Evolutionary conservation across 371 early-diverging fungal species (phyloP).

Genomic region (Rhizopus stolonifer): DNA sequence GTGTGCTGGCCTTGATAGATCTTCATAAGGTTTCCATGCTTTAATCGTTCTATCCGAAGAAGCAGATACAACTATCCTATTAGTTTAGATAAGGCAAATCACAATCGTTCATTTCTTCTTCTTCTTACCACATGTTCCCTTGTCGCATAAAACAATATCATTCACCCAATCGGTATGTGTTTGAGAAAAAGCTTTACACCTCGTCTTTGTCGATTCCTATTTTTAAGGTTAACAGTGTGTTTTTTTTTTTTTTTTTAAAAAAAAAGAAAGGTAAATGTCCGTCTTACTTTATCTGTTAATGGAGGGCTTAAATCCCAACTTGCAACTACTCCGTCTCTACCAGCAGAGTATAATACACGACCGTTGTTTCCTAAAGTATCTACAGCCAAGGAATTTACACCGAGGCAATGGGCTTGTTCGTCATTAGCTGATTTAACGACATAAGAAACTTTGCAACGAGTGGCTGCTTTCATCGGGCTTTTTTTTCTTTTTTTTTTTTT

Average conservation of each 20-base stretch:
- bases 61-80: constrained; percentile 74
- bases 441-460: constrained; percentile 58
- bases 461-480: constrained; percentile 35
- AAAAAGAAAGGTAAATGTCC: background rate
- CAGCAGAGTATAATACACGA: constrained; percentile 86
- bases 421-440: constrained; percentile 55
- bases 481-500: no score
- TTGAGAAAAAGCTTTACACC: constrained; percentile 68
- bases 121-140: constrained; percentile 33
- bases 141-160: constrained; percentile 74
- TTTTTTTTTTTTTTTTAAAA: no score
- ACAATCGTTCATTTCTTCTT: no score
- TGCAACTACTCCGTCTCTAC: constrained; percentile 86
- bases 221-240: no score
- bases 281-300: constrained; percentile 12
- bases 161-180: constrained; percentile 97
- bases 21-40: constrained; percentile 68
- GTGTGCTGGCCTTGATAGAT: constrained; percentile 39
- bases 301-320: constrained; percentile 78
- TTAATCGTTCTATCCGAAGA: constrained; percentile 92
- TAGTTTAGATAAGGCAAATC: no score
- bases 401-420: constrained; percentile 63
- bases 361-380: constrained; percentile 44
- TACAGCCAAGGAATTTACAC: constrained; percentile 75
- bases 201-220: constrained; percentile 22